Conservation (phyloP, 768 basidiomycete genomes). For the Suillus plorans region DNA sequence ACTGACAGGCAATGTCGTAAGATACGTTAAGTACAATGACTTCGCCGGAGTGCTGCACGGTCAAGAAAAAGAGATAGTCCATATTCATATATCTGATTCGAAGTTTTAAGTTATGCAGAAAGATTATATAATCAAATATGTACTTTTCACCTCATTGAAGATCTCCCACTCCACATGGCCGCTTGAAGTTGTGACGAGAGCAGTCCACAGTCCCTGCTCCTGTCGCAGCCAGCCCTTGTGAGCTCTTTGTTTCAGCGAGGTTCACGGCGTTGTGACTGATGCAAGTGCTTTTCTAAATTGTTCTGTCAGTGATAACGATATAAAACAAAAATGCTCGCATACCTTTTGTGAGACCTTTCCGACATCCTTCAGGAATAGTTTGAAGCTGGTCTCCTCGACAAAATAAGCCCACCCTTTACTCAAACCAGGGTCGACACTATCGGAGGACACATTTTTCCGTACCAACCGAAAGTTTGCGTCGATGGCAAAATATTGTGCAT, state of each 20-base stretch:
- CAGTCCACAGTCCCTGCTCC: not conserved
- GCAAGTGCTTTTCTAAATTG: constrained; percentile 16
- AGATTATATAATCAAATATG: not conserved
- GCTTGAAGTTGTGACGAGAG: constrained; percentile 9
- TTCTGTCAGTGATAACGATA: too few relatives aligned
- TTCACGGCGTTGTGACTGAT: constrained; percentile 8
- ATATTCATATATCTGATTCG: constrained; percentile 16
- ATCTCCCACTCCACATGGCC: constrained; percentile 14
- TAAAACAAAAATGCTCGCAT: too few relatives aligned
- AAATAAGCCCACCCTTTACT: constrained; percentile 26
- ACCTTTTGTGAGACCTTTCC: too few relatives aligned
- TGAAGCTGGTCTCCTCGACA: constrained; percentile 13
- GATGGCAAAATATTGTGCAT: constrained; percentile 17
- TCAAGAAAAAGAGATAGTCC: constrained; percentile 14
- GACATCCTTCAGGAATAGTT: too few relatives aligned
- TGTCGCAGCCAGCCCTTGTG: not conserved
- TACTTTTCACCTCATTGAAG: constrained; percentile 19
- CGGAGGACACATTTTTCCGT: constrained; percentile 14
- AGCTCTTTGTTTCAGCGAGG: not conserved
- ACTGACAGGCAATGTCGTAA: constrained; percentile 21
- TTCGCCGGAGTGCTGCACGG: not conserved
- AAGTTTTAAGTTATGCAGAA: not conserved
- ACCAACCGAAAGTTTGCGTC: constrained; percentile 29
- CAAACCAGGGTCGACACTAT: constrained; percentile 19
- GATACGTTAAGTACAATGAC: constrained; percentile 8